A percentile compares a stretch with the other conserved stretches of the same genome.
These are phyloP conservation scores for Tricholomella constricta DNA, from an alignment of 768 basidiomycete species.

Conservation along the genomic window DNA sequence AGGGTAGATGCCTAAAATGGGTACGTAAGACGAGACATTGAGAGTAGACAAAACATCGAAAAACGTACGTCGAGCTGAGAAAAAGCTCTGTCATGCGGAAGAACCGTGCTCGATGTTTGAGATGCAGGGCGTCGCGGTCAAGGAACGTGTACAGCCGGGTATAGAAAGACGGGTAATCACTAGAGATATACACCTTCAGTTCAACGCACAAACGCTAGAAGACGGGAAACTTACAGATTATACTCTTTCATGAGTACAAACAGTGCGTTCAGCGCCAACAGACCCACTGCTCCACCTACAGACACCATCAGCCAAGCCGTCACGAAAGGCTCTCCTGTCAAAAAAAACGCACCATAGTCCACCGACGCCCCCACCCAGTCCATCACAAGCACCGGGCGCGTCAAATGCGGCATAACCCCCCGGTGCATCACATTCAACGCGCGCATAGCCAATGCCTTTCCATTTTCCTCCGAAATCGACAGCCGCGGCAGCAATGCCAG, in stretches of 20 bases:
- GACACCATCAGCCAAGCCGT: neutral
- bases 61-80: slow-evolving; percentile 81
- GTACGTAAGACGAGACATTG: neutral
- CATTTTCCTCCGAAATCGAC: slow-evolving; percentile 40
- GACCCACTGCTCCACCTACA: slow-evolving; percentile 78
- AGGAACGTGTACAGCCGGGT: slow-evolving; percentile 88
- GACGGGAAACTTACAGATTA: slow-evolving; percentile 69
- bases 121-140: slow-evolving; percentile 84
- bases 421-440: slow-evolving; percentile 80
- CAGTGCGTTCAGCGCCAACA: slow-evolving; percentile 88
- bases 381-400: slow-evolving; percentile 78
- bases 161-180: slow-evolving; percentile 97
- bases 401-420: slow-evolving; percentile 82
- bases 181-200: slow-evolving; percentile 30
- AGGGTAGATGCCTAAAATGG: slow-evolving; percentile 82
- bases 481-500: slow-evolving; percentile 67
- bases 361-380: slow-evolving; percentile 89
- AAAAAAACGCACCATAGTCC: slow-evolving; percentile 63
- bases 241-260: slow-evolving; percentile 91
- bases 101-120: slow-evolving; percentile 92
- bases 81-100: slow-evolving; percentile 92
- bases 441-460: slow-evolving; percentile 48
- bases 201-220: neutral
- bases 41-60: neutral
- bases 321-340: neutral